Evolutionary conservation across 163 green algal species (phyloP), one percentile per base, ranked within the genome.

Genomic region (Chlamydomonas reinhardtii): DNA sequence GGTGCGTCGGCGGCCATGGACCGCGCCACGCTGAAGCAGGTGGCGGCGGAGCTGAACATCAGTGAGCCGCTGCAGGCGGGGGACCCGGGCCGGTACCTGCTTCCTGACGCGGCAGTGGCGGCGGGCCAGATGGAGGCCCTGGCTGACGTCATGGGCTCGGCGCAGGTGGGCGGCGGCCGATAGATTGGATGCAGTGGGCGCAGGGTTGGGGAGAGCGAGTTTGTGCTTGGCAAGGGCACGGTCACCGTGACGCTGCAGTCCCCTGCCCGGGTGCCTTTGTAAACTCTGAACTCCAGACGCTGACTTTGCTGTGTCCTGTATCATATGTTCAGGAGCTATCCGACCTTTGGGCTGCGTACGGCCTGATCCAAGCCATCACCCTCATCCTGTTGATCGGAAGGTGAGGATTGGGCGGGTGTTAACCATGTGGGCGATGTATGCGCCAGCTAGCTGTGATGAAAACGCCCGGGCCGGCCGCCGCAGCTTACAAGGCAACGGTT

Each of bases 281-380:
- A n/a, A n/a, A n/a, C n/a, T n/a, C n/a, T n/a, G n/a, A n/a, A n/a
- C n/a, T n/a, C n/a, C n/a, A n/a, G n/a, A n/a, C n/a, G n/a, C n/a
- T n/a, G n/a, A n/a, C n/a, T n/a, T n/a, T n/a, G n/a, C n/a, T n/a
- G n/a, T n/a, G n/a, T n/a, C n/a, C n/a, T n/a, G n/a, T n/a, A n/a
- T n/a, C n/a, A n/a, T 1, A 14, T 19, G 39, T 19, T 2, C 48
- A 56, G 48, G 48, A 56, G 12, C 48, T 56, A 14, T 56, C 48
- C 11, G 48, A 56, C 48, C 48, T 56, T 17, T 86, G 79, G 79
- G 78, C 79, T 22, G 17, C 62, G 79, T 86, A 86, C 52, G 79
- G 79, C 56, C 61, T 86, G 39, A 22, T 86, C 8, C 79, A 86
- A 56, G 79, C 79, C 8, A 48, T 79, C 25, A 76, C 77, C n/a